phyloP scores from a whole-genome alignment of 2,329 filamentous ascomycete genomes.

The Ophiostoma himal-ulmi region DNA sequence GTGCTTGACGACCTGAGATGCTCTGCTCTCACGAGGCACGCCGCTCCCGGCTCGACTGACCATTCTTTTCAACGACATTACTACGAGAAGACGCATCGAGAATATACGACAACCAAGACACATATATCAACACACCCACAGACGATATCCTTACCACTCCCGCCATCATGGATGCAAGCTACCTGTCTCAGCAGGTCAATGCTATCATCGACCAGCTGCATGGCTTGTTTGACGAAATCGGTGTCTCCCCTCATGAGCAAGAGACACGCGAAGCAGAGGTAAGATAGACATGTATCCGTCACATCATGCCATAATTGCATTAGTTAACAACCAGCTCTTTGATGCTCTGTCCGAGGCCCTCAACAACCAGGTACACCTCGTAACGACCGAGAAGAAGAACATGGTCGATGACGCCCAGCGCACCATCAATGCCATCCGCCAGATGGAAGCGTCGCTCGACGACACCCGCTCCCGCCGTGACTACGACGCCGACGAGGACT shows the following conservation, averaged over 20 bases:
- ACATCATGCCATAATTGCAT: neutral
- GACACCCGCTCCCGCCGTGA: conserved; percentile 63
- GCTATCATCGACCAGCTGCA: conserved; percentile 90
- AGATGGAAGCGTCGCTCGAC: conserved; percentile 89
- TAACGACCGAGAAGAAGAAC: conserved; percentile 81
- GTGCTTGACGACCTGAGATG: conserved; percentile 23
- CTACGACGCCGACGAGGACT: conserved; percentile 50
- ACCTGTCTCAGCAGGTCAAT: conserved; percentile 90
- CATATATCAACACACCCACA: neutral
- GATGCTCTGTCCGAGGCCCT: conserved; percentile 84
- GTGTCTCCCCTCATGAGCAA: conserved; percentile 87
- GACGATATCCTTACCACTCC: neutral
- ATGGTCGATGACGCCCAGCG: conserved; percentile 84
- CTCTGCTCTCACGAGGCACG: conserved; percentile 22
- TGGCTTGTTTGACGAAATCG: conserved; percentile 94
- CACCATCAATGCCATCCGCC: conserved; percentile 77
- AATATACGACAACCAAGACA: neutral
- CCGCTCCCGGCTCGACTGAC: conserved; percentile 23
- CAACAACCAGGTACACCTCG: conserved; percentile 78
- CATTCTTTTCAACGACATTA: neutral
- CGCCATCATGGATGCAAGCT: conserved; percentile 73
- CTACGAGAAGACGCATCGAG: neutral
- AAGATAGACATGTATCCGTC: conserved; percentile 30
- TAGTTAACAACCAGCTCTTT: conserved; percentile 61
- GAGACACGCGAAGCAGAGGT: conserved; percentile 87